phyloP scores from a whole-genome alignment of 139 green algal species.

The Tetratostichococcus sp. region DNA sequence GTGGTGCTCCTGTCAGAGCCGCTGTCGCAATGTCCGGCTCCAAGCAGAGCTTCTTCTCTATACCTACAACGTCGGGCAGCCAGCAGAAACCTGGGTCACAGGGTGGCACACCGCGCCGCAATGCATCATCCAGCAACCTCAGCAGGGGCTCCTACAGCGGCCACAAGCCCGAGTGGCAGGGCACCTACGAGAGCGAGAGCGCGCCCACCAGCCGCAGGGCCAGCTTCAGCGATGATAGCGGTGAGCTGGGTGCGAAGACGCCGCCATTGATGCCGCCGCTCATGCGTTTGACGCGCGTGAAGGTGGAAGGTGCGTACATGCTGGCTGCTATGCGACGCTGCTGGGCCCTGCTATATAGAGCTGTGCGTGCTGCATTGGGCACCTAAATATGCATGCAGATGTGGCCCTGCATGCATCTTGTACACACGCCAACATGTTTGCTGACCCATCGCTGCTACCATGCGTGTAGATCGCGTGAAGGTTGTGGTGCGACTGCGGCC shows the following conservation, averaged over 20 bases:
- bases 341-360: too few species aligned
- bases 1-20: too few species aligned
- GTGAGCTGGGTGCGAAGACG: neutral
- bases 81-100: neutral
- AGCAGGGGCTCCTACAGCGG: neutral
- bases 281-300: neutral
- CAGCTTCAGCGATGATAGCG: neutral
- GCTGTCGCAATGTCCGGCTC: neutral
- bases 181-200: neutral
- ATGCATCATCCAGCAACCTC: neutral
- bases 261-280: neutral
- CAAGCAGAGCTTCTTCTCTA: neutral
- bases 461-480: constrained; percentile 35
- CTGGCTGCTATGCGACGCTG: too few species aligned
- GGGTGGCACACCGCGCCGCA: neutral
- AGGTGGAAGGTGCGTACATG: neutral
- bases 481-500: constrained; percentile 42
- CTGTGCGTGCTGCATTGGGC: too few species aligned
- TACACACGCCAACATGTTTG: neutral
- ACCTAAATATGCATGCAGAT: too few species aligned
- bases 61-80: neutral
- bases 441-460: neutral
- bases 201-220: neutral
- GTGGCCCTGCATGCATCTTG: neutral
- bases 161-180: neutral